Base-by-base conservation (phyloP, 2,329 filamentous ascomycete species). In the Fusarium sp. region DNA sequence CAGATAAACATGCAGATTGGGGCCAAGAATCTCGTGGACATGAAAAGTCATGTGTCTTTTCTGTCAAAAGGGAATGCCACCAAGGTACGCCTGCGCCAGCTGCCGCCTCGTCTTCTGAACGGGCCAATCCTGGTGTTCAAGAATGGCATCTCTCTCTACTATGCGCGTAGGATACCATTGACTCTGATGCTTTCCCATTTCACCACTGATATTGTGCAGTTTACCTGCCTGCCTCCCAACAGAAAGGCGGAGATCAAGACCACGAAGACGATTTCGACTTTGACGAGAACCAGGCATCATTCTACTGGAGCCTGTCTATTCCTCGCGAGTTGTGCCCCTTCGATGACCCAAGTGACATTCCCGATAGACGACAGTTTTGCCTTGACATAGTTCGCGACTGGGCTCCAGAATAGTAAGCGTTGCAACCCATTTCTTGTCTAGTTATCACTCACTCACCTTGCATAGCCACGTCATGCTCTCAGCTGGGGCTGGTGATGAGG, bases 391-490 rank as follows among this genome's bases (percentile, higher is more conserved):
- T 54, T 14, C 37, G 37, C 10, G 37, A 54, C 10, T 54, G 50
- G 50, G 37, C 50, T 14, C 50, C 50, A 41, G 50, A 41, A 42
- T 54, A 41, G 50, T 54, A 33, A 54, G 37, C 4, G 30, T 30
- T 1, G 12, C 3, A 6, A 5, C 5, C 23, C 23, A 18, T 27
- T 37, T 1, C 17, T 38, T 38, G 6, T 14, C 4, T 10, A n/a
- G 7, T 3, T 2, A 27, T 53, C 18, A 3, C 9, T 53, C 9
- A 53, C 49, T 32, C 13, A 41, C 2, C 1, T 17, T 4, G 1
- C 6, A 20, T 2, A 54, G 50, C 10, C 50, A 13, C 3, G 26
- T 18, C 37, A 41, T 42, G 50, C 37, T 54, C 37, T 32, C 50
- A 0, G 26, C 26, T 33, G 37, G 37, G 15, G 50, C 17, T 2